Evolutionary conservation across 495 filamentous ascomycete species (phyloP), one percentile per base, ranked within the genome.

Genomic region (Tetracladium marchalianum): DNA sequence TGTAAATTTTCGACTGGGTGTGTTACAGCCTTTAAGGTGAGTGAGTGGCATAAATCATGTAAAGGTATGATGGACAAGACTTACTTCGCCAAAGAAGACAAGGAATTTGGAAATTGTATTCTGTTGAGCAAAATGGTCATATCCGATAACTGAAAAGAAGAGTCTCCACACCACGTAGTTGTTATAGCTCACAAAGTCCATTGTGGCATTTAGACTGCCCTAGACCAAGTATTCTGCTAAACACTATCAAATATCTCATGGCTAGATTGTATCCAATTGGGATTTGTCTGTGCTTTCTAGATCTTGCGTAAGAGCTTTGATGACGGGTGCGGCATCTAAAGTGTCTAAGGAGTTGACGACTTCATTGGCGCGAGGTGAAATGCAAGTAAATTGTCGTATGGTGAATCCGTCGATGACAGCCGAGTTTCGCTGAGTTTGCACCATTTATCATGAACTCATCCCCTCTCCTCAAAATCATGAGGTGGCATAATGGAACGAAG

Each of bases 351-450:
- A 62, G 10, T 70, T 74, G 37, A 93, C 67, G 42, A 89, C 81
- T 64, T 93, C 87, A 55, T 90, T 90, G 36, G 85, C 87, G 33
- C 90, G 73, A n/a, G n/a, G 50, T 90, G 84, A 56, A 93, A 80
- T 46, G 83, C 87, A 15, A 85, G 77, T 0, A 80, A 71, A 64
- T 93, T 93, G 55, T 84, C 72, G 55, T 79, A 93, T 46, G 75
- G 55, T 19, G 80, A 93, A 93, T 17, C 75, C 69, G 56, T 93
- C 87, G 56, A 90, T 73, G 18, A 92, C 82, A 22, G 68, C 69
- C 12, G 72, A 63, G 64, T 82, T 92, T 13, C 67, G 64, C 17
- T 76, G 63, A 43, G 77, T 66, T 65, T 84, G 80, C 5, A 72
- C 71, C 51, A 77, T 58, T 42, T n/a, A n/a, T n/a, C n/a, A n/a